Percentiles rank a stretch among this genome's conserved stretches.
Conservation (phyloP, 768 basidiomycete genomes). For the Tubosaeta brunneosetosa region DNA sequence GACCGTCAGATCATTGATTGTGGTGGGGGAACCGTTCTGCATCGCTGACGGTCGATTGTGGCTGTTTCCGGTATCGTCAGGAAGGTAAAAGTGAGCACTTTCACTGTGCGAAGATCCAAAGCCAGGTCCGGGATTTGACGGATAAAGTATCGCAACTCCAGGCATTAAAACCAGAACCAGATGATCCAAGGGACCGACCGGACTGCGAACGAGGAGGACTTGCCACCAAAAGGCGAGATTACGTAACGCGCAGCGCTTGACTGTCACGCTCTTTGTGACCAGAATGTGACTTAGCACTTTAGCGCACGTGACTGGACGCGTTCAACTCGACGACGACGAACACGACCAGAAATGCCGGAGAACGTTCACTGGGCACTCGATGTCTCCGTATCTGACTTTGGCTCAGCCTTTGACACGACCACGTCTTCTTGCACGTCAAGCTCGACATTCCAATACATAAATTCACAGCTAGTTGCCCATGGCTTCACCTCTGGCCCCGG, state of each 20-base stretch:
- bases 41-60: slow-evolving; percentile 27
- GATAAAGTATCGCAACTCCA: slow-evolving; percentile 37
- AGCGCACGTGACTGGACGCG: slow-evolving; percentile 28
- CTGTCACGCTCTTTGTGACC: slow-evolving; percentile 11
- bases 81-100: slow-evolving; percentile 8
- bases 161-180: slow-evolving; percentile 34
- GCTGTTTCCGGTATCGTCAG: slow-evolving; percentile 15
- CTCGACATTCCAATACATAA: slow-evolving; percentile 73
- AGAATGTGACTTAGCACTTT: slow-evolving; percentile 6
- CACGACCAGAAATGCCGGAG: slow-evolving; percentile 33
- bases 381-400: slow-evolving; percentile 39
- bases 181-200: slow-evolving; percentile 9
- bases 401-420: slow-evolving; percentile 42
- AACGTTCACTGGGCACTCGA: slow-evolving; percentile 53
- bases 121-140: slow-evolving; percentile 30
- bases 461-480: slow-evolving; percentile 77
- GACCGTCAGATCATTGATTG: slow-evolving; percentile 32
- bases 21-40: slow-evolving; percentile 34
- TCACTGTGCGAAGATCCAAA: slow-evolving; percentile 30
- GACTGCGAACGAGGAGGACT: slow-evolving; percentile 10
- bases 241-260: slow-evolving; percentile 27
- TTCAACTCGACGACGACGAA: slow-evolving; percentile 18
- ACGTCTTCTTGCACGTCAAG: slow-evolving; percentile 45
- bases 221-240: slow-evolving; percentile 9
- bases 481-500: slow-evolving; percentile 66